Conservation (phyloP, 305 asterid genomes). For the Petunia hybrid region DNA sequence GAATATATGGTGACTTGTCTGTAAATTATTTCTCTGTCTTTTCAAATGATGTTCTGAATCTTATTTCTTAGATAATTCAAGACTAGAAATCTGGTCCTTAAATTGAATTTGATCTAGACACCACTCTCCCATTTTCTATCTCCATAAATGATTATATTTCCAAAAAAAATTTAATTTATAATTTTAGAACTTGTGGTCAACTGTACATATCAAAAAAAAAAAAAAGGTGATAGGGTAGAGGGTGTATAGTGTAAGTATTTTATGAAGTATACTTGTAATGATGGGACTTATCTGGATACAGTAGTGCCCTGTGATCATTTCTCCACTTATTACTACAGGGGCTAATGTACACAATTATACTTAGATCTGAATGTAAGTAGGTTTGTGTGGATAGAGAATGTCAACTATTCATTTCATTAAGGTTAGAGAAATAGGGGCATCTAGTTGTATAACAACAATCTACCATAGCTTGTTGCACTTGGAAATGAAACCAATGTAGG, state of each 20-base stretch:
- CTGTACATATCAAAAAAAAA: background rate
- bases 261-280: background rate
- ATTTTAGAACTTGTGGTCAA: background rate
- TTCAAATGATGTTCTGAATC: background rate
- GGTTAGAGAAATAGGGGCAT: slow-evolving; percentile 4
- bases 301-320: background rate
- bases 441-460: slow-evolving; percentile 17
- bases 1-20: background rate
- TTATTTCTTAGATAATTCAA: background rate
- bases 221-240: background rate
- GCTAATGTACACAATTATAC: background rate
- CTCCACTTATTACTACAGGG: background rate
- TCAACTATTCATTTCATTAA: background rate
- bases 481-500: background rate
- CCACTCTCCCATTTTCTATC: background rate
- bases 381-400: slow-evolving; percentile 19
- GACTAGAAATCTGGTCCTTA: background rate
- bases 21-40: too few relatives aligned
- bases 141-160: background rate
- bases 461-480: background rate
- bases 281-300: slow-evolving; percentile 5
- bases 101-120: slow-evolving; percentile 4
- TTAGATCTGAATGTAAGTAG: background rate
- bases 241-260: background rate
- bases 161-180: background rate